These are phyloP conservation scores for Nakazawaea anatomiae DNA, from an alignment of 805 yeast genomes.

Conservation along the genomic window DNA sequence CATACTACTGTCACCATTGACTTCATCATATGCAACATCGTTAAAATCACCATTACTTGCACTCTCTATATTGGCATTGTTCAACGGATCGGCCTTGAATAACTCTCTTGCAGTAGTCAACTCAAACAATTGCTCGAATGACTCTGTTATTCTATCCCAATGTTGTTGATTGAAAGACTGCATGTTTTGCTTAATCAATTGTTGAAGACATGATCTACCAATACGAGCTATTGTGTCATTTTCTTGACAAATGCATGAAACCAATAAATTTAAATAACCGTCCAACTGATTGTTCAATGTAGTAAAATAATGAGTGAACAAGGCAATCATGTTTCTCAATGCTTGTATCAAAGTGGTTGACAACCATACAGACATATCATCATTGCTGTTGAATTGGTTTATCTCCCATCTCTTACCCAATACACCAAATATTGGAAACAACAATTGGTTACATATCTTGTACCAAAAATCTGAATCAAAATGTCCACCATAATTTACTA, in stretches of 20 bases:
- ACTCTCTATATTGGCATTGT: constrained; percentile 7
- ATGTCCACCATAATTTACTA: constrained; percentile 72
- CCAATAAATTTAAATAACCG: constrained; percentile 71
- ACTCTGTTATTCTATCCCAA: constrained; percentile 66
- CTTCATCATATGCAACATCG: constrained; percentile 24
- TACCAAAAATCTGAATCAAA: constrained; percentile 82
- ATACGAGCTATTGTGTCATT: constrained; percentile 95
- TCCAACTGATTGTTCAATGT: constrained; percentile 68
- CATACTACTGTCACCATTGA: constrained; percentile 24
- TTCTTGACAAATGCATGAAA: constrained; percentile 91
- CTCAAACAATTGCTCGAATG: constrained; percentile 66
- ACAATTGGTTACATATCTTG: constrained; percentile 62
- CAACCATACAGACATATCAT: constrained; percentile 90
- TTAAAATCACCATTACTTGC: constrained; percentile 23
- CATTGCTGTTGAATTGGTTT: constrained; percentile 61
- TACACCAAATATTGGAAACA: constrained; percentile 88
- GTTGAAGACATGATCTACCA: constrained; percentile 85
- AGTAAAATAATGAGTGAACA: constrained; percentile 79
- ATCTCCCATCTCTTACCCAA: constrained; percentile 72
- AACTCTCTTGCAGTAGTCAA: constrained; percentile 84
- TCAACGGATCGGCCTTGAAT: constrained; percentile 54
- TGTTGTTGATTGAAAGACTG: constrained; percentile 55
- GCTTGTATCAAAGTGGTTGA: constrained; percentile 97
- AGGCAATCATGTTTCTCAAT: constrained; percentile 75
- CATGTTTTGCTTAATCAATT: constrained; percentile 71